Conservation (phyloP, 495 filamentous ascomycete genomes). For the Emericellopsis terricola region DNA sequence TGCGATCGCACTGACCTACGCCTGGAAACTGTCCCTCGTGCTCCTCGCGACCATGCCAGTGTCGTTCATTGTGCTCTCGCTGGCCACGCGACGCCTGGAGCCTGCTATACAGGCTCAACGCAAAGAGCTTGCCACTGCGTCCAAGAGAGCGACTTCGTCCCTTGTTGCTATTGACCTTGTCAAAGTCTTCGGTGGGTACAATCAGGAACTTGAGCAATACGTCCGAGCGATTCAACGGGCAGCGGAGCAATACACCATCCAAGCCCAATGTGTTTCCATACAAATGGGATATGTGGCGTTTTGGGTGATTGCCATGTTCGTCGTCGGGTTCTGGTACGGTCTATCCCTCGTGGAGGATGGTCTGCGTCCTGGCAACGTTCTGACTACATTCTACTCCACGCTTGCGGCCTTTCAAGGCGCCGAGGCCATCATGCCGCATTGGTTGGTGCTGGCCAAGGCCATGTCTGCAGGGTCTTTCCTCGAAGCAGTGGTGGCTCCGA, state of each 20-base stretch:
- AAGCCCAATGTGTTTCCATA: conserved; percentile 45
- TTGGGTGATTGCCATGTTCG: conserved; percentile 63
- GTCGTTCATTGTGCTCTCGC: conserved; percentile 36
- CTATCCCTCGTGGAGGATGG: conserved; percentile 38
- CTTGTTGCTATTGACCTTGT: conserved; percentile 66
- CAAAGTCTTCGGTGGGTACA: conserved; percentile 70
- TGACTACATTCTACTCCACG: conserved; percentile 75
- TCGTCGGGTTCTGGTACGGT: conserved; percentile 86
- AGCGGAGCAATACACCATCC: conserved; percentile 43
- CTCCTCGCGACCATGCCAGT: conserved; percentile 60
- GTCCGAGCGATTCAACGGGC: conserved; percentile 35
- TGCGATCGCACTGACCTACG: conserved; percentile 52
- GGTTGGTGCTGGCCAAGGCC: conserved; percentile 62
- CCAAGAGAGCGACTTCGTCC: conserved; percentile 52
- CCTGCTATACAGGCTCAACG: conserved; percentile 52
- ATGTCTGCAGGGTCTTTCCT: conserved; percentile 46
- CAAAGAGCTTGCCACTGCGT: conserved; percentile 45
- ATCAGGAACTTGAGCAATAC: conserved; percentile 51
- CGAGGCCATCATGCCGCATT: conserved; percentile 53
- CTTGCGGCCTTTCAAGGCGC: conserved; percentile 59
- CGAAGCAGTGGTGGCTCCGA: conserved; percentile 5
- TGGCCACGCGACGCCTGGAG: conserved; percentile 42
- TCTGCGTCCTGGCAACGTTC: conserved; percentile 42
- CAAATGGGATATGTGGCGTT: conserved; percentile 59
- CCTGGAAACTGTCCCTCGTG: conserved; percentile 75